Evolutionary conservation across 2,329 filamentous ascomycete genomes (phyloP).

Genomic region (Neofusicoccum sp.): DNA sequence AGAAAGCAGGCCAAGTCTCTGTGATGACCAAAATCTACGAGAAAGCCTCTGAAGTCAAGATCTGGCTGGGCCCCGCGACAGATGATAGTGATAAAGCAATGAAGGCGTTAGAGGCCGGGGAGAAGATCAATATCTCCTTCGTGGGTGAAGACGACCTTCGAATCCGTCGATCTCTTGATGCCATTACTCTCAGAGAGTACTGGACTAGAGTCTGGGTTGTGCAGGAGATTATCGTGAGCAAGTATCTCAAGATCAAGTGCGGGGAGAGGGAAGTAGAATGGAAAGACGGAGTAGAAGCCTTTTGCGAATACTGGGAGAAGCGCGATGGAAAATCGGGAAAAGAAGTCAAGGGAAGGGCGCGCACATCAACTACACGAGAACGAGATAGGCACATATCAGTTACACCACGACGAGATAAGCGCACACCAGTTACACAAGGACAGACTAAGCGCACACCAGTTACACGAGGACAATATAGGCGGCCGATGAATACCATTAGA

Average conservation of each 20-base stretch:
- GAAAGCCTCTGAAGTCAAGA: slow-evolving; percentile 21
- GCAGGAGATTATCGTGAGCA: background rate
- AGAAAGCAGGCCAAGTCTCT: slow-evolving; percentile 33
- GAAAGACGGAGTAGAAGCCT: background rate
- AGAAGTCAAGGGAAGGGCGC: too few species aligned
- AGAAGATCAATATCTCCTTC: background rate
- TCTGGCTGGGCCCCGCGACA: slow-evolving; percentile 22
- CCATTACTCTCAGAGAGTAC: background rate
- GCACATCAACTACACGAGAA: too few species aligned
- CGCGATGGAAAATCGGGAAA: too few species aligned
- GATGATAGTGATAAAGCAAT: background rate
- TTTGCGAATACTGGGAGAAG: too few species aligned
- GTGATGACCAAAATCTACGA: slow-evolving; percentile 38
- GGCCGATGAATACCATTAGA: too few species aligned
- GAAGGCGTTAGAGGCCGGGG: background rate
- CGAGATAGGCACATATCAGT: too few species aligned
- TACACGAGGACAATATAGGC: too few species aligned
- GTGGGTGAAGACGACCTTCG: background rate
- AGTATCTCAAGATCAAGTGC: background rate
- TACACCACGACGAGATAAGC: too few species aligned
- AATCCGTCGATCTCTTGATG: background rate
- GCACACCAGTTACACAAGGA: too few species aligned
- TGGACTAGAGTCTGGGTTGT: background rate
- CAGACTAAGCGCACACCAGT: too few species aligned
- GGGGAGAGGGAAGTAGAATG: background rate